These are phyloP conservation scores for Penicillium fimorum DNA, from an alignment of 495 filamentous ascomycete species.

Conservation along the genomic window DNA sequence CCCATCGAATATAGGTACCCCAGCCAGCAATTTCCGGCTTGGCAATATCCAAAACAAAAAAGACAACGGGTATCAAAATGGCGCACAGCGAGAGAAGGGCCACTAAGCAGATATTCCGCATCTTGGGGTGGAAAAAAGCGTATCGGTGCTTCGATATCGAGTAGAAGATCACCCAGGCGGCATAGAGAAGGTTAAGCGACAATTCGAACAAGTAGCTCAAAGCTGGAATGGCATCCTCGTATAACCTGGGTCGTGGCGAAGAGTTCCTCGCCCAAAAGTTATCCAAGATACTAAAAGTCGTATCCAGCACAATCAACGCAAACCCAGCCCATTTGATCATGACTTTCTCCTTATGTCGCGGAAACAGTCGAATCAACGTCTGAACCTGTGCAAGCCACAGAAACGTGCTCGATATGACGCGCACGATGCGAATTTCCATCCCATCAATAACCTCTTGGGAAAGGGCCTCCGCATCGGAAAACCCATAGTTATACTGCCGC, in stretches of 20 bases:
- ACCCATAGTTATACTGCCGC: slow-evolving; percentile 69
- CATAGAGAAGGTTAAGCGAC: slow-evolving; percentile 84
- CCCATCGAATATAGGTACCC: slow-evolving; percentile 98
- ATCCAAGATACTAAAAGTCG: slow-evolving; percentile 83
- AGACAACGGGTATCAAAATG: slow-evolving; percentile 87
- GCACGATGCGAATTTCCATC: slow-evolving; percentile 79
- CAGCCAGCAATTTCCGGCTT: slow-evolving; percentile 85
- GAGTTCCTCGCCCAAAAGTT: slow-evolving; percentile 68
- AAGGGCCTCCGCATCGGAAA: slow-evolving; percentile 68
- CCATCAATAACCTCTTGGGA: slow-evolving; percentile 75
- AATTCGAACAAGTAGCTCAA: slow-evolving; percentile 92
- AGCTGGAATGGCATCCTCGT: slow-evolving; percentile 86
- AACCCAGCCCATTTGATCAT: slow-evolving; percentile 99
- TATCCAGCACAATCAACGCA: slow-evolving; percentile 84
- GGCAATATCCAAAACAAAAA: slow-evolving; percentile 92
- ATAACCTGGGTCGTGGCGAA: slow-evolving; percentile 63
- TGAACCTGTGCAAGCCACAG: slow-evolving; percentile 97
- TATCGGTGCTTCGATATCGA: slow-evolving; percentile 87
- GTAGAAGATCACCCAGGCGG: slow-evolving; percentile 95
- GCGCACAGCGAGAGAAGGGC: slow-evolving; percentile 75
- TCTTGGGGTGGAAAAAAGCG: slow-evolving; percentile 88
- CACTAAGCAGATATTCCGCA: slow-evolving; percentile 87
- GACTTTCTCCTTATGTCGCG: slow-evolving; percentile 93
- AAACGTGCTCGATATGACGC: slow-evolving; percentile 90
- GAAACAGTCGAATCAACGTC: slow-evolving; percentile 91